phyloP scores from a whole-genome alignment of 768 basidiomycete genomes.

The Amanita subjunquillea region DNA sequence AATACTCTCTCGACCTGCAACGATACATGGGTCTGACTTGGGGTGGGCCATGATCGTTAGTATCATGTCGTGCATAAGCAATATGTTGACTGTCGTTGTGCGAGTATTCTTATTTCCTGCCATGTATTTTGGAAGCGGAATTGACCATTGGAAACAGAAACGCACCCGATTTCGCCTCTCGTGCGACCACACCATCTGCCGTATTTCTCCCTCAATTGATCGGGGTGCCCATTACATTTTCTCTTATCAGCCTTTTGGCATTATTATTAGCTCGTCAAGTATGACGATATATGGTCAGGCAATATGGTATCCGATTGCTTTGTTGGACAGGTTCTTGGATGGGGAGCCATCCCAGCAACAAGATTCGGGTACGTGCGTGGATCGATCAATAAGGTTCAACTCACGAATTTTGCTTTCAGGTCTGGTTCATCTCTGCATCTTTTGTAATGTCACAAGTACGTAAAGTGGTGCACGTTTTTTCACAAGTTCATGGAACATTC shows the following conservation, averaged over 20 bases:
- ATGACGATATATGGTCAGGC: conserved; percentile 66
- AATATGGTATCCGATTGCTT: conserved; percentile 72
- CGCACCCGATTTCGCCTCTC: conserved; percentile 67
- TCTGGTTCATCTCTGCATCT: conserved; percentile 70
- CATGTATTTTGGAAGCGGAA: neutral
- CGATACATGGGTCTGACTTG: conserved; percentile 54
- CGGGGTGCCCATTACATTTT: conserved; percentile 63
- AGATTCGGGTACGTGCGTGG: conserved; percentile 43
- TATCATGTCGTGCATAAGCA: conserved; percentile 72
- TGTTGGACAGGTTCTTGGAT: conserved; percentile 61
- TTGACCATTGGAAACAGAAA: conserved; percentile 29
- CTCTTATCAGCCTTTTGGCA: conserved; percentile 67
- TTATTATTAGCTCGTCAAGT: conserved; percentile 73
- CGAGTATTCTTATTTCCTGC: conserved; percentile 18
- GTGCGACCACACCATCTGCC: conserved; percentile 42
- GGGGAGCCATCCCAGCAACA: conserved; percentile 50
- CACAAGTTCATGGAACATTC: neutral
- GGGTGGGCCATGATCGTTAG: conserved; percentile 69
- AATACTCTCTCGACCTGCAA: conserved; percentile 57
- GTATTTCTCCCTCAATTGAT: conserved; percentile 59
- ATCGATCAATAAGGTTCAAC: neutral
- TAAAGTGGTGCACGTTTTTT: neutral
- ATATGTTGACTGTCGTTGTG: conserved; percentile 67
- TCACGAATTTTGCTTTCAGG: conserved; percentile 19
- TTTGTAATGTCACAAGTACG: conserved; percentile 70